A percentile compares a stretch with the other conserved stretches of the same genome.
phyloP scores from a whole-genome alignment of 352 stramenopile species.

The Pythium chondricola region DNA sequence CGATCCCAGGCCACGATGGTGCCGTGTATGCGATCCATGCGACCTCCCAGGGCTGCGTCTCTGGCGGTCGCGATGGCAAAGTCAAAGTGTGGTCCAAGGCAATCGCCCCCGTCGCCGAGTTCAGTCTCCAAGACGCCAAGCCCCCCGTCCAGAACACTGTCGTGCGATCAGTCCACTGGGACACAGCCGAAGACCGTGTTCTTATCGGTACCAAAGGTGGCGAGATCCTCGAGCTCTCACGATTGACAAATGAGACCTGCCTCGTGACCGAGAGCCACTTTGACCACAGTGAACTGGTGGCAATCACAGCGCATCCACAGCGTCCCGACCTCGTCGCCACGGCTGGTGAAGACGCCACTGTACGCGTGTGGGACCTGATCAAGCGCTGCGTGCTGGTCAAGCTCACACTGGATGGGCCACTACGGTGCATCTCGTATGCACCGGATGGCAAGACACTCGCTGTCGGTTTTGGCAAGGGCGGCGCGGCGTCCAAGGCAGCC shows the following conservation, averaged over 20 bases:
- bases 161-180: slow-evolving; percentile 62
- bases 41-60: slow-evolving; percentile 46
- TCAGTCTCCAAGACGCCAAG: slow-evolving; percentile 47
- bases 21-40: slow-evolving; percentile 64
- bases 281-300: slow-evolving; percentile 39
- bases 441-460: slow-evolving; percentile 61
- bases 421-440: slow-evolving; percentile 58
- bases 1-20: slow-evolving; percentile 59
- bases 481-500: neutral
- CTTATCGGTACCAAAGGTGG: slow-evolving; percentile 62
- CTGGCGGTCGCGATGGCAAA: slow-evolving; percentile 53
- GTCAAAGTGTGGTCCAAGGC: slow-evolving; percentile 63
- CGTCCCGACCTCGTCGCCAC: slow-evolving; percentile 53
- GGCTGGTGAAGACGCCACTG: slow-evolving; percentile 55
- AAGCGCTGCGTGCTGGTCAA: slow-evolving; percentile 52
- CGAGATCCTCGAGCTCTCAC: slow-evolving; percentile 62
- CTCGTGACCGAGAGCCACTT: slow-evolving; percentile 67
- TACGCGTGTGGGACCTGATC: slow-evolving; percentile 63
- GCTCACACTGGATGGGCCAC: slow-evolving; percentile 40
- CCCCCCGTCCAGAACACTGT: slow-evolving; percentile 38
- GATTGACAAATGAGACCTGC: slow-evolving; percentile 49
- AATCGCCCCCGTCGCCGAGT: slow-evolving; percentile 46
- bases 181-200: slow-evolving; percentile 59
- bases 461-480: slow-evolving; percentile 48
- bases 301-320: slow-evolving; percentile 39